phyloP scores from a whole-genome alignment of 2,329 filamentous ascomycete genomes.

The Aureobasidium mangrovei region DNA sequence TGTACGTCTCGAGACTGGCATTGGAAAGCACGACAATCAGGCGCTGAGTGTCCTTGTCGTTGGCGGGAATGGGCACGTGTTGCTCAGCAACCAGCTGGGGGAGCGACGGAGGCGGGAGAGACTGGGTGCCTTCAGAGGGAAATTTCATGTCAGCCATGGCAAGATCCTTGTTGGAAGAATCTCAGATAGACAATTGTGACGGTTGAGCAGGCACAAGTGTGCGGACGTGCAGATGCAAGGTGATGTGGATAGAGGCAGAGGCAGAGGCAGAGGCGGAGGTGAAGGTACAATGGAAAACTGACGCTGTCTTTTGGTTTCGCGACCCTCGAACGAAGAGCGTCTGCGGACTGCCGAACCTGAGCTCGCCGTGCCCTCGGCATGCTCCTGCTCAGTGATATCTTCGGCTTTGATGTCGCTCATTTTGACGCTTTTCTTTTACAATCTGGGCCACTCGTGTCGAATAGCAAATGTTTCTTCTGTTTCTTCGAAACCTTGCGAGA shows the following conservation, averaged over 20 bases:
- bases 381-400: slow-evolving; percentile 3
- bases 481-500: neutral
- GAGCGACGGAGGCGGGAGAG: slow-evolving; percentile 80
- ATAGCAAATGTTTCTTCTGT: neutral
- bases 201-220: slow-evolving; percentile 15
- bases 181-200: slow-evolving; percentile 6
- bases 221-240: neutral
- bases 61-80: slow-evolving; percentile 69
- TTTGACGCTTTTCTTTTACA: neutral
- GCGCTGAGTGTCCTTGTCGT: slow-evolving; percentile 83
- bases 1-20: slow-evolving; percentile 96
- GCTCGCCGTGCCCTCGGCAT: slow-evolving; percentile 3
- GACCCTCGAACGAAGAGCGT: slow-evolving; percentile 12
- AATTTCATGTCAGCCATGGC: slow-evolving; percentile 17
- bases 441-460: neutral
- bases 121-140: slow-evolving; percentile 59
- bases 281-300: slow-evolving; percentile 9
- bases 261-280: slow-evolving; percentile 4
- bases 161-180: slow-evolving; percentile 19
- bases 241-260: neutral
- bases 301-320: slow-evolving; percentile 17
- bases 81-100: slow-evolving; percentile 92
- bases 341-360: slow-evolving; percentile 12
- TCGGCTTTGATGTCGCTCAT: slow-evolving; percentile 5
- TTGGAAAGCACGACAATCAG: slow-evolving; percentile 95